Evolutionary conservation across 2,329 filamentous ascomycete genomes (phyloP), one percentile per base, ranked within the genome.

Genomic region (Cadophora gregata): DNA sequence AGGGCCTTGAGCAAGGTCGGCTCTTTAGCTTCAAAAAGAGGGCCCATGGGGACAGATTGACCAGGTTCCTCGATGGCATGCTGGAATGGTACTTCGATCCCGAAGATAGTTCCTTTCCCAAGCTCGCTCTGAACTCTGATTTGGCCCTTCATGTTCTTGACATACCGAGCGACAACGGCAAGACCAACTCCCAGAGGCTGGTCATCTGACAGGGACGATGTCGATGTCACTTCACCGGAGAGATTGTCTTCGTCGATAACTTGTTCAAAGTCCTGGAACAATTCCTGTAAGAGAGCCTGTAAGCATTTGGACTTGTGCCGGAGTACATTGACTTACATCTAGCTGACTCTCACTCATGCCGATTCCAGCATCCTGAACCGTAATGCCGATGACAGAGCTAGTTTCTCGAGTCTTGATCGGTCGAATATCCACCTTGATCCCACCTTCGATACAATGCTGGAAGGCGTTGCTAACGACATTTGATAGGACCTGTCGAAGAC

Each of bases 101-200:
- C 88, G 70, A 97, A 97, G 62, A 91, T 85, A n/a, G 93, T 94
- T 0, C 94, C 93, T 72, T 90, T 91, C 1, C 91, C 91, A 75
- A 90, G 86, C 73, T 96, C 92, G 0, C 93, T 96, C 74, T 93
- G 95, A 1, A 97, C 80, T 1, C 92, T 88, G 38, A 97, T 79
- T 74, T 97, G 93, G 0, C 93, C 93, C 65, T 95, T 90, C 91
- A 97, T 96, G 74, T 93, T 97, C 21, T 89, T 86, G 33, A 97
- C 84, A 48, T 93, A 92, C 42, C 93, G 87, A n/a, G 92, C 91
- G 19, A 97, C 93, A 8, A 96, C 84, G 0, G 93, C 94, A 24
- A 97, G 83, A 0, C 93, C 94, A 12, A 97, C 84, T 0, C 93
- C 93, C 0, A 97, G 79, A 0, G 88, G 88, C 9, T 81, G 79